Evolutionary conservation across 768 basidiomycete species (phyloP), one percentile per base, ranked within the genome.

Genomic region (Leccinum longicurvipes): DNA sequence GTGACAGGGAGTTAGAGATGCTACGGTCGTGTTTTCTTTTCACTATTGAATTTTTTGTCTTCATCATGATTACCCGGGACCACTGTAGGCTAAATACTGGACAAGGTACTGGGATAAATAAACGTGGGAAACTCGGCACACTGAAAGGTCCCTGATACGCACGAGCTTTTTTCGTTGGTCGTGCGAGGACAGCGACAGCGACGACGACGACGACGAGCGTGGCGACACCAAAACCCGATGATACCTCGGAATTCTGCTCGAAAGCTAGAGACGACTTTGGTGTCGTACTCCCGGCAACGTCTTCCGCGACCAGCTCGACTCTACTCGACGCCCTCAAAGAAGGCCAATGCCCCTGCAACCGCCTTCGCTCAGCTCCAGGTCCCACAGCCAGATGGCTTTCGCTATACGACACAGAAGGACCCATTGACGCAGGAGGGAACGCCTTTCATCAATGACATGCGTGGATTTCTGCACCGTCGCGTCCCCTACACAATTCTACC

Each of bases 251-350:
- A 57, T 4, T 60, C 71, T 59, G 19, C 68, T 45, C 68, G 55
- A 47, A 63, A 19, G 24, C 21, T 69, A 39, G 69, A 69, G 67
- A 74, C 74, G 67, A 72, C 78, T 75, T 74, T 75, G 60, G 60
- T 83, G 79, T 80, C 79, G 74, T 87, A 69, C 72, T 73, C 86
- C 67, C 78, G 87, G 25, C 85, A 87, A 68, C 65, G 76, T 61
- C 82, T 89, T 54, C 85, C 84, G 23, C 81, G 87, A 48, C 85
- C 86, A 50, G 83, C 84, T 41, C 82, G 87, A 60, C 77, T 86
- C 45, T 88, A 86, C 69, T 87, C 87, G 17, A 78, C 86, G 0
- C 84, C 86, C 14, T 77, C 86, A 51, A 82, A 80, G 74, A 76
- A 63, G 56, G 71, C 68, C 48, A 76, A 76, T 65, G 82, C 85